Evolutionary conservation across 2,329 filamentous ascomycete genomes (phyloP).

Genomic region (Lanzia echinophila): DNA sequence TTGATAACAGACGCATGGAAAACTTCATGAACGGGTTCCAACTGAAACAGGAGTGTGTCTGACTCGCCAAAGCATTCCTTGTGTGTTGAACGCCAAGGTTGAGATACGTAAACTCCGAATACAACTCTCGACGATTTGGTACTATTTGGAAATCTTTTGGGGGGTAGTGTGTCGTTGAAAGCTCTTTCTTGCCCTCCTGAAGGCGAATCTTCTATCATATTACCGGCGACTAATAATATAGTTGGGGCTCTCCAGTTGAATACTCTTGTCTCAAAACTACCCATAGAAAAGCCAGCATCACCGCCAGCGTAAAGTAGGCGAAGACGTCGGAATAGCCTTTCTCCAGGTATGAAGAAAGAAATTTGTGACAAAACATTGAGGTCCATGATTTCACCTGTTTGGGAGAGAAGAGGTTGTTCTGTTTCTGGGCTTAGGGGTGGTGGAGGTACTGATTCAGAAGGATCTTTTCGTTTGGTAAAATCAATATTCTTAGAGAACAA

Average conservation of each 20-base stretch:
- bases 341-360: slow-evolving; percentile 64
- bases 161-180: slow-evolving; percentile 57
- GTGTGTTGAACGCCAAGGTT: slow-evolving; percentile 64
- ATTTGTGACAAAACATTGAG: slow-evolving; percentile 60
- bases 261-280: slow-evolving; percentile 66
- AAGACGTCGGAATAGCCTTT: slow-evolving; percentile 57
- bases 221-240: slow-evolving; percentile 62
- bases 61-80: slow-evolving; percentile 61
- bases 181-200: slow-evolving; percentile 45
- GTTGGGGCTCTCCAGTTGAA: slow-evolving; percentile 75
- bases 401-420: slow-evolving; percentile 40
- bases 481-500: slow-evolving; percentile 68
- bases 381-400: slow-evolving; percentile 56
- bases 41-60: slow-evolving; percentile 61
- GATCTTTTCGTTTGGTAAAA: slow-evolving; percentile 39
- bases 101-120: slow-evolving; percentile 60
- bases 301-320: slow-evolving; percentile 64
- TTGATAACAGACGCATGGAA: slow-evolving; percentile 59
- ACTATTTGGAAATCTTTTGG: slow-evolving; percentile 51
- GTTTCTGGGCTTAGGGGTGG: slow-evolving; percentile 15
- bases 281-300: slow-evolving; percentile 68
- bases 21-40: slow-evolving; percentile 65
- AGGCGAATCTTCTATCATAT: slow-evolving; percentile 45
- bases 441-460: slow-evolving; percentile 14
- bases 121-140: slow-evolving; percentile 48